These are phyloP conservation scores for Thermochaetoides thermophila DNA, from an alignment of 495 filamentous ascomycete species.

Conservation along the genomic window DNA sequence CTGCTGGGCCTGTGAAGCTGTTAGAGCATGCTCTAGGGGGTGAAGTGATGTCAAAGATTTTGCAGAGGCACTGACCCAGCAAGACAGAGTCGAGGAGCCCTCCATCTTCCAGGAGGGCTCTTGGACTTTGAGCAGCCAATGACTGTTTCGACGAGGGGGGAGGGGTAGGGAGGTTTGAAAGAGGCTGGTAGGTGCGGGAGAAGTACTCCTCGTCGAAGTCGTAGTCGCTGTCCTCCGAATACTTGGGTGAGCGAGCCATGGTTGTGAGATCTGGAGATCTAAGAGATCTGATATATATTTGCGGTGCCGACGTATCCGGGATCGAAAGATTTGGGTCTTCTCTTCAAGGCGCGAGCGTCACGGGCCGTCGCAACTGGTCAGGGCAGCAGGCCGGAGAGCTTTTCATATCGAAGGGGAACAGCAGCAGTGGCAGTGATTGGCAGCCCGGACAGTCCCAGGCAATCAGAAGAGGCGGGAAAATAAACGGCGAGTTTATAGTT, in stretches of 20 bases:
- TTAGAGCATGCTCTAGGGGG: too few species aligned
- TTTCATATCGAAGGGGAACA: conserved; percentile 19
- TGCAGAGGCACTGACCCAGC: conserved; percentile 37
- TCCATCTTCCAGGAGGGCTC: conserved; percentile 26
- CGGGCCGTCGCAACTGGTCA: conserved; percentile 17
- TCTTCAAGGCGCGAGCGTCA: conserved; percentile 9
- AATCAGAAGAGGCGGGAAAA: too few species aligned
- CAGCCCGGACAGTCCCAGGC: too few species aligned
- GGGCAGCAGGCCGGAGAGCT: conserved; percentile 17
- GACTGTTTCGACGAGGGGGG: conserved; percentile 35
- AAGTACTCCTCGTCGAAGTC: conserved; percentile 41
- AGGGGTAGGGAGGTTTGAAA: conserved; percentile 46
- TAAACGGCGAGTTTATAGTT: too few species aligned
- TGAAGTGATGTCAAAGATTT: too few species aligned
- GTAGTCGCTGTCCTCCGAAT: conserved; percentile 31
- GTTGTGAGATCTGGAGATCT: too few species aligned
- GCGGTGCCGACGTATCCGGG: too few species aligned
- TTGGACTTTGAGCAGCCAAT: conserved; percentile 24
- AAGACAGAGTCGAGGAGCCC: conserved; percentile 26
- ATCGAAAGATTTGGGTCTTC: too few species aligned
- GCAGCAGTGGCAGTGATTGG: conserved; percentile 4
- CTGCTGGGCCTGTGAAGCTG: conserved; percentile 30
- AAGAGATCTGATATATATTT: too few species aligned
- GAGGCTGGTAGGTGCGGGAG: conserved; percentile 39
- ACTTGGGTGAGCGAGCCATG: conserved; percentile 16